These are phyloP conservation scores for Groenewaldozyma salmanticensis DNA, from an alignment of 805 yeast species.

Conservation along the genomic window DNA sequence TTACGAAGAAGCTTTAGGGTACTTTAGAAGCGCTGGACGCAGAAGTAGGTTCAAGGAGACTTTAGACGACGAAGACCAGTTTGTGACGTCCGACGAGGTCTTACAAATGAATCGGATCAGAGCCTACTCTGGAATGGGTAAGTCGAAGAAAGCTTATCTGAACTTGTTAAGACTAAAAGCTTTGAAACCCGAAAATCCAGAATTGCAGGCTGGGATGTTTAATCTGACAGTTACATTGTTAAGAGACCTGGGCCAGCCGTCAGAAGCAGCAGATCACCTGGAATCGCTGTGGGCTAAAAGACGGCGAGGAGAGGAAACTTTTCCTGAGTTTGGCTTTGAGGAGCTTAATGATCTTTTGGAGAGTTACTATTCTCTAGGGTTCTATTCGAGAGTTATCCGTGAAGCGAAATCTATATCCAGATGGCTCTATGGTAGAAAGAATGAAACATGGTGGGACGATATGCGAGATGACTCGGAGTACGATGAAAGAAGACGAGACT, in stretches of 20 bases:
- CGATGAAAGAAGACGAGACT: slow-evolving; percentile 48
- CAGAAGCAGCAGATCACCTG: not conserved
- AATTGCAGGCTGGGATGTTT: slow-evolving; percentile 4
- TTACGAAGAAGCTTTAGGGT: slow-evolving; percentile 46
- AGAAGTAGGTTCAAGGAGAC: slow-evolving; percentile 11
- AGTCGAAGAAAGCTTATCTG: not conserved
- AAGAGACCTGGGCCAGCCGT: not conserved
- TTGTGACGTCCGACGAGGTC: slow-evolving; percentile 9
- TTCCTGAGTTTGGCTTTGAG: slow-evolving; percentile 65
- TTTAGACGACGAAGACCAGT: slow-evolving; percentile 14
- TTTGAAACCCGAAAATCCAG: not conserved
- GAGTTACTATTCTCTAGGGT: slow-evolving; percentile 58
- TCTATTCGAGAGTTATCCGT: slow-evolving; percentile 54
- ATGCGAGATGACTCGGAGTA: slow-evolving; percentile 67
- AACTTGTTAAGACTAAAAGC: not conserved
- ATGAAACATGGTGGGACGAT: slow-evolving; percentile 60
- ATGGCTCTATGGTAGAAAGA: slow-evolving; percentile 67
- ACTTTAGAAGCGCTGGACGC: slow-evolving; percentile 31
- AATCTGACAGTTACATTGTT: not conserved
- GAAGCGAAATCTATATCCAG: slow-evolving; percentile 64
- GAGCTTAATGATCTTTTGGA: slow-evolving; percentile 79
- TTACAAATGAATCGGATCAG: too few species aligned
- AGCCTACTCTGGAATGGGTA: not conserved
- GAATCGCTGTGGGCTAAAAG: not conserved
- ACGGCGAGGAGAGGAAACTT: slow-evolving; percentile 4